Conservation (phyloP, 345 rosid genomes). For the Eucalyptus pauciflora region DNA sequence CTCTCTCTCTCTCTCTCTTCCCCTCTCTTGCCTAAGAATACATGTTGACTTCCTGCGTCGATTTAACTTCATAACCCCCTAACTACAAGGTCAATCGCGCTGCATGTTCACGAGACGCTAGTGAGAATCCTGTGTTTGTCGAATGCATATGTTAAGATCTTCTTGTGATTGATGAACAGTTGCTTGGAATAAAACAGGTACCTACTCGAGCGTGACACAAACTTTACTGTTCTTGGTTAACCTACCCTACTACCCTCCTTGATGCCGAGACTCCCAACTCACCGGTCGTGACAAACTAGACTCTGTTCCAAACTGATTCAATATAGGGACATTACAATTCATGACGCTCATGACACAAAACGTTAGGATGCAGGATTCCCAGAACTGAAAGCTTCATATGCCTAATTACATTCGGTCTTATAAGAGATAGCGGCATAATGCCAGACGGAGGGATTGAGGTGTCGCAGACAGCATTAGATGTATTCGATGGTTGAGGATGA, state of each 20-base stretch:
- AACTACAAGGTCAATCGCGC: background rate
- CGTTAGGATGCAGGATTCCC: background rate
- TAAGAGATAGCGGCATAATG: background rate
- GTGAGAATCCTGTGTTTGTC: background rate
- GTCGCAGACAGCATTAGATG: background rate
- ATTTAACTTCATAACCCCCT: background rate
- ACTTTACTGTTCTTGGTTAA: background rate
- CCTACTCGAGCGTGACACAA: background rate
- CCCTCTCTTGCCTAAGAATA: background rate
- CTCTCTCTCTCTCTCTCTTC: background rate
- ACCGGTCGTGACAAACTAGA: background rate
- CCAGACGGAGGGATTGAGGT: background rate
- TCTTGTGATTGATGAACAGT: background rate
- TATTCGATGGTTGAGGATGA: background rate
- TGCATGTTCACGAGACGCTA: background rate
- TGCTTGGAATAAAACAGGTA: background rate
- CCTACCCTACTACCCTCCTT: background rate
- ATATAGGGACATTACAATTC: background rate
- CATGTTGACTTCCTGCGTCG: background rate
- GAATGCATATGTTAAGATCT: background rate
- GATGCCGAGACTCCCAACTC: background rate
- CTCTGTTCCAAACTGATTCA: background rate
- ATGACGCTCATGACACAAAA: background rate
- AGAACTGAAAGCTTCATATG: background rate
- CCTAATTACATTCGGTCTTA: background rate